phyloP scores from a whole-genome alignment of 352 stramenopile genomes.

The Globisporangium cederbergense region DNA sequence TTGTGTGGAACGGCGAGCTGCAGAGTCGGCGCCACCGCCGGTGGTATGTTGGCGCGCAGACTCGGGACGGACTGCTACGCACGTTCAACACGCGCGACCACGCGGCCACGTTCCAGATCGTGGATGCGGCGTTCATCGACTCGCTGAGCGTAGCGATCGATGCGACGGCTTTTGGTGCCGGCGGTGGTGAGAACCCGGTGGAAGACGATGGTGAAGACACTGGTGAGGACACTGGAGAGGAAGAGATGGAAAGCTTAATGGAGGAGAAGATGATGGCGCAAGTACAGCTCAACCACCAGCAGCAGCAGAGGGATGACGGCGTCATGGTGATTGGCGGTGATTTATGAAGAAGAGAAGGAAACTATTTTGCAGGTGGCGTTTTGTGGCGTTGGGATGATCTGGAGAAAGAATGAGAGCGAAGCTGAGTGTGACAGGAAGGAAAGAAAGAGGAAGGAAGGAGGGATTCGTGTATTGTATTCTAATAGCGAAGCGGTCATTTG shows the following conservation, averaged over 20 bases:
- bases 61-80: constrained; percentile 55
- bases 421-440: not conserved
- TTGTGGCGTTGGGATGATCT: not conserved
- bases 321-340: not conserved
- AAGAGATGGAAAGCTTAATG: not conserved
- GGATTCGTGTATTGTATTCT: not conserved
- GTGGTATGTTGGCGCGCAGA: constrained; percentile 71
- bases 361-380: constrained; percentile 4
- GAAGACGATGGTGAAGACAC: constrained; percentile 20
- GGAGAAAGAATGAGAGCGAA: not conserved
- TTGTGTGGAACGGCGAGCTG: constrained; percentile 64
- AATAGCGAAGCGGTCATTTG: no score
- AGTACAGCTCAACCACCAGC: not conserved
- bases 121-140: constrained; percentile 58
- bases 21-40: constrained; percentile 59
- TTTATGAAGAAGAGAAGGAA: constrained; percentile 1
- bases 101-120: constrained; percentile 51
- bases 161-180: constrained; percentile 1
- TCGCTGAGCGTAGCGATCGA: constrained; percentile 32
- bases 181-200: constrained; percentile 1
- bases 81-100: constrained; percentile 61
- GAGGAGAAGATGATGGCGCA: not conserved
- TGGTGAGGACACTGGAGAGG: constrained; percentile 11
- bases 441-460: no score
- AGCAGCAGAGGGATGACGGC: not conserved